Conservation (phyloP, 768 basidiomycete species). For the Gymnopilus junonius region DNA sequence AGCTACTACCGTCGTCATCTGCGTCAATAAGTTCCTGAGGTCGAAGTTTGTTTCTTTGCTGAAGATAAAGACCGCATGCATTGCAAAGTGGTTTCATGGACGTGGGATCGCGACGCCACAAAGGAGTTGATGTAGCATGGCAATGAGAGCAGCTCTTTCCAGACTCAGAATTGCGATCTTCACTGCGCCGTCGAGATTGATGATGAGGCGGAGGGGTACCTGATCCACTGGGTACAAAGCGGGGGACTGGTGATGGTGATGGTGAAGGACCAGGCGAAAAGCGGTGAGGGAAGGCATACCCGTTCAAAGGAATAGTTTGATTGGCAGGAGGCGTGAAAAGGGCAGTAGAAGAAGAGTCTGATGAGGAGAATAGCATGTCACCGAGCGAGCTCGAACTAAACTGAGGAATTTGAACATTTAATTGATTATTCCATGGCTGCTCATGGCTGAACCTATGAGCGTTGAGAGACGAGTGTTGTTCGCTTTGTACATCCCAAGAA, state of each 20-base stretch:
- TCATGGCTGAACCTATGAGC: conserved; percentile 19
- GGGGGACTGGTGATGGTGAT: conserved; percentile 33
- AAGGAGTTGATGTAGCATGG: conserved; percentile 48
- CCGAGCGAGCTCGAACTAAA: conserved; percentile 31
- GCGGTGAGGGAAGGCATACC: conserved; percentile 33
- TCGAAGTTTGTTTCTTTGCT: conserved; percentile 49
- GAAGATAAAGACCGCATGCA: conserved; percentile 51
- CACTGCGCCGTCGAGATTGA: conserved; percentile 31
- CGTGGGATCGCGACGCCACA: conserved; percentile 52
- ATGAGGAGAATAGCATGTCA: conserved; percentile 29
- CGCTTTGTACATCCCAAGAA: conserved; percentile 22
- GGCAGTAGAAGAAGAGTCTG: conserved; percentile 28
- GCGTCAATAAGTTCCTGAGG: conserved; percentile 56
- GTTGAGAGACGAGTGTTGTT: conserved; percentile 16
- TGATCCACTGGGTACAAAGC: conserved; percentile 22
- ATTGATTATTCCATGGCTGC: conserved; percentile 22
- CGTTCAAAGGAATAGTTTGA: conserved; percentile 27
- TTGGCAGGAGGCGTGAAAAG: conserved; percentile 26
- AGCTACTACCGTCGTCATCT: conserved; percentile 45
- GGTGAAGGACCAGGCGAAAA: conserved; percentile 40
- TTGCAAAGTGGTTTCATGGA: conserved; percentile 51
- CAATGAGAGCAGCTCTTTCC: conserved; percentile 51
- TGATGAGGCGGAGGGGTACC: conserved; percentile 22
- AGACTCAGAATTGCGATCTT: conserved; percentile 32
- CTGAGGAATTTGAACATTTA: conserved; percentile 31